Base-by-base conservation (phyloP, 2,329 filamentous ascomycete genomes). In the Alternaria triticina region DNA sequence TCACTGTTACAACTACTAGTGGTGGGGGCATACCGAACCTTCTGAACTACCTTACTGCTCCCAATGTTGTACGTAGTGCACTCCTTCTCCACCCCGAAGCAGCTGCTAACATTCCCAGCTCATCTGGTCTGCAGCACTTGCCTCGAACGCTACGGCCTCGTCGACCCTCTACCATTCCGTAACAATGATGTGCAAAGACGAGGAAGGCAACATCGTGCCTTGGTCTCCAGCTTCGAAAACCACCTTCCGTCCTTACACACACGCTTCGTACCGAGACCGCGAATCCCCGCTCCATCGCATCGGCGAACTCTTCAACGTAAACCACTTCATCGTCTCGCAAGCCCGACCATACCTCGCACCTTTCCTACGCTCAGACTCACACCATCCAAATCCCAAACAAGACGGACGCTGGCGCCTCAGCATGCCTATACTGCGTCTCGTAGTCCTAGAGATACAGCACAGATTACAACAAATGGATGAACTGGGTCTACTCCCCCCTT, bases 241-340 rank as follows among this genome's bases (percentile, higher is more conserved):
- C 15, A 85, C 88, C 55, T 91, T 91, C 75, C 86, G 85, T n/a
- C 87, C 91, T 46, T 91, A 89, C 86, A 89, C 89, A 6, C 76
- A 79, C 54, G 86, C 87, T 20, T 87, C 86, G 7, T 89, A 91
- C 77, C 85, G 86, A 45, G 89, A 92, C 65, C 88, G 88, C 45
- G 89, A 89, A 67, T 89, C 87, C 0, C 89, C 89, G 1, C 85
- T 96, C 1, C 86, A 88, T 57, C 88, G 92, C 43, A 89, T 96
- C 28, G 88, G 91, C 7, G 91, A 95, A 80, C 87, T 95, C 11
- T 96, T 96, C 85, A 96, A 96, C 77, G 92, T 96, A 57, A 96
- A 97, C 76, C 94, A 97, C 82, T 97, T 96, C 81, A 93, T 98
- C 68, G 89, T 98, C 69, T 96, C 92, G 68, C 95, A 97, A 82